Evolutionary conservation across 768 basidiomycete genomes (phyloP).

Genomic region (Trametes cinnabarina): DNA sequence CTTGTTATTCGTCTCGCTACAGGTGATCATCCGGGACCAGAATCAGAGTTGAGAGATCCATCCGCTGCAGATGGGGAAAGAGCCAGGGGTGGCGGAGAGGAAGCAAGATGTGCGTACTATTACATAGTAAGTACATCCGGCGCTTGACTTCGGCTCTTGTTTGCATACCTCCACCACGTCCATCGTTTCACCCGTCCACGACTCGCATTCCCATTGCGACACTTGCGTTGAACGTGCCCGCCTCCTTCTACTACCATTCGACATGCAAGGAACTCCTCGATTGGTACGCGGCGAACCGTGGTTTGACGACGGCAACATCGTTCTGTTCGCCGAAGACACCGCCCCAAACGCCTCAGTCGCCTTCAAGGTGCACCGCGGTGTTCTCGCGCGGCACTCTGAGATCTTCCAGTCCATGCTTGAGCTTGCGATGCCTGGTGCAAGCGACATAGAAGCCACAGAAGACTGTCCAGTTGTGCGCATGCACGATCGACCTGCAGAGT

Average conservation of each 20-base stretch:
- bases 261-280: background rate
- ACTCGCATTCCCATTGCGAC: too few species aligned
- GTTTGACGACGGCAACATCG: slow-evolving; percentile 62
- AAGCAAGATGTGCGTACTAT: background rate
- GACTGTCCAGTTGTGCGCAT: slow-evolving; percentile 51
- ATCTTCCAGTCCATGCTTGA: slow-evolving; percentile 56
- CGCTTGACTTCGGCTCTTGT: background rate
- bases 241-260: too few species aligned
- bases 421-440: slow-evolving; percentile 35
- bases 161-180: background rate
- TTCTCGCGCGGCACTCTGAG: slow-evolving; percentile 52
- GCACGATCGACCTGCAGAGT: slow-evolving; percentile 50
- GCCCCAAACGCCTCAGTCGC: slow-evolving; percentile 32
- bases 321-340: slow-evolving; percentile 44
- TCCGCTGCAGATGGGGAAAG: background rate
- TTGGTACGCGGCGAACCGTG: slow-evolving; percentile 43
- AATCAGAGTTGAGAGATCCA: too few species aligned
- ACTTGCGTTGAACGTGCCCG: too few species aligned
- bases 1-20: background rate
- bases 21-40: too few species aligned
- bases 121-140: background rate
- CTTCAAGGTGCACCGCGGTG: slow-evolving; percentile 51
- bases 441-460: slow-evolving; percentile 38
- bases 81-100: background rate
- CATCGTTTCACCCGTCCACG: background rate